Base-by-base conservation (phyloP, 306 rosid genomes). In the Dalbergia cultrata region DNA sequence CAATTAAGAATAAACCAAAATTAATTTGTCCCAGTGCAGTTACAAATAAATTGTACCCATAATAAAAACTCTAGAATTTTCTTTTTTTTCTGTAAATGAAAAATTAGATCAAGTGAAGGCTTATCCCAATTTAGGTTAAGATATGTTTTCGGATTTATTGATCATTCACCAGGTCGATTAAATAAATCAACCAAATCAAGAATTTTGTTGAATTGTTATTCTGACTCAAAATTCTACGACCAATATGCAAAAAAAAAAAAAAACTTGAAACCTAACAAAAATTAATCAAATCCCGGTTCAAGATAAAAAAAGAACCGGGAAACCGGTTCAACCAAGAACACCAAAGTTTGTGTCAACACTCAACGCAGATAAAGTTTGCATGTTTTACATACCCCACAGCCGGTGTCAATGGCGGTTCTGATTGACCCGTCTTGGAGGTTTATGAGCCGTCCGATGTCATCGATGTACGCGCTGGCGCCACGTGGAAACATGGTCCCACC, bases 401-500 rank as follows among this genome's bases (percentile, higher is more conserved):
- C 99, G 50, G 99, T 95, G 39, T 95, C 99, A 13, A 95, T 76
- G 90, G 99, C 98, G 80, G 98, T 95, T 68, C 99, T 69, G 69
- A 95, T 78, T 9, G 96, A 90, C 19, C 99, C 99, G 19, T 89
- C 96, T 37, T 65, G 12, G 22, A 95, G 93, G 83, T 93, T 76
- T 64, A 95, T 92, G 73, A 91, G 57, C 66, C 85, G 84, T 2
- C 91, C 96, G 50, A 93, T 91, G 0, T 93, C 97, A 21, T 90
- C 93, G 2, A 95, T 95, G 72, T 93, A 95, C 0, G 92, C 91
- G 16, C 83, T 75, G 0, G 98, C 98, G 72, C 99, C 99, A 21
- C 80, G 88, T 14, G 98, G 98, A 70, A 95, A 95, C 99, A 93
- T 95, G 65, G 99, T 93, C 47, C 99, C 98, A 44, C 99, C 99